These are phyloP conservation scores for Pelargonium myrrhifolium DNA, from an alignment of 441 rosid genomes.

Conservation along the genomic window DNA sequence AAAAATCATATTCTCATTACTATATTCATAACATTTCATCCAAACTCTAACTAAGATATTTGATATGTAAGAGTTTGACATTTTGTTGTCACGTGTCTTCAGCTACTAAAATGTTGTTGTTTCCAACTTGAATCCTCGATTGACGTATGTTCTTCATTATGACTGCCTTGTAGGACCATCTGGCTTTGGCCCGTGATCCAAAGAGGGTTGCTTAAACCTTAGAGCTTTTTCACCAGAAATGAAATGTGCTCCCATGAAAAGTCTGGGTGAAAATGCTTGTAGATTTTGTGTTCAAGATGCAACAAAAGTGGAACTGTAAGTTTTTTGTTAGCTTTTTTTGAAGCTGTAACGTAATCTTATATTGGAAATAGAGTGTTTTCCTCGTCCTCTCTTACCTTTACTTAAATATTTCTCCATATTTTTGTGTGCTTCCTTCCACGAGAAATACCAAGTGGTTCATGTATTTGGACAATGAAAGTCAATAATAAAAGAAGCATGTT, in stretches of 20 bases:
- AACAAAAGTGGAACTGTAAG: slow-evolving; percentile 11
- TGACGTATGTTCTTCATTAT: slow-evolving; percentile 12
- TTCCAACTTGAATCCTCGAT: neutral
- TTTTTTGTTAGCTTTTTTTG: slow-evolving; percentile 12
- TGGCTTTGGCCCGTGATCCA: slow-evolving; percentile 23
- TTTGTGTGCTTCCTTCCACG: neutral
- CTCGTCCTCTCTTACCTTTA: slow-evolving; percentile 4
- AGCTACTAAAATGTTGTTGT: too few species aligned
- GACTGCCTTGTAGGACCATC: slow-evolving; percentile 63
- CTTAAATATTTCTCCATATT: neutral
- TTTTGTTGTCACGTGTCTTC: too few species aligned
- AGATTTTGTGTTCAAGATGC: slow-evolving; percentile 24
- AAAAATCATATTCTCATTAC: too few species aligned
- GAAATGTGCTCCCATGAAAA: neutral
- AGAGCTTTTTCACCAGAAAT: neutral
- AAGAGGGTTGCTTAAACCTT: slow-evolving; percentile 47
- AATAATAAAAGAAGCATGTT: slow-evolving; percentile 1
- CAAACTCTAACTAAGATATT: too few species aligned
- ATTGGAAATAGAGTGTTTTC: slow-evolving; percentile 22
- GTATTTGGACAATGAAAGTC: neutral
- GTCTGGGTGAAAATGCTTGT: slow-evolving; percentile 9
- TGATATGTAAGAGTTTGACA: too few species aligned
- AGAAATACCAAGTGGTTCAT: neutral
- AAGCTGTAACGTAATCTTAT: neutral
- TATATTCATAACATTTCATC: too few species aligned